Evolutionary conservation across 1,139 yeast species (phyloP), one percentile per base, ranked within the genome.

Genomic region (Arxiozyma heterogenica): DNA sequence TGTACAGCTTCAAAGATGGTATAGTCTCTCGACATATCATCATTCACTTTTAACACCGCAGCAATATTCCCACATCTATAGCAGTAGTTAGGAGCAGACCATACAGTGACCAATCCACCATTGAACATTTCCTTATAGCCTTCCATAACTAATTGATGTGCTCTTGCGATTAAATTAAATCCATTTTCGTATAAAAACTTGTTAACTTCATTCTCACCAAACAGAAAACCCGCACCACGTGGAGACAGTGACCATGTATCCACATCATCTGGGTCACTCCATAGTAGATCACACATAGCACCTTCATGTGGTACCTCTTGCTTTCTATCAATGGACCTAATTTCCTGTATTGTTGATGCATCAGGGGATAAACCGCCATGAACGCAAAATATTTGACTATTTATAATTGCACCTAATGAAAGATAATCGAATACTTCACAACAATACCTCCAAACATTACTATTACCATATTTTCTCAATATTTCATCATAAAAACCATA

Each of bases 251-350:
- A 96, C 98, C 98, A 94, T 54, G 94, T 91, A 57, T 89, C 89
- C 60, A 95, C 83, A 21, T 89, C 96, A 68, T 93, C 98, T 1
- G 98, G 98, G 67, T 93, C 98, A 9, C 95, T 86, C 98, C 98
- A 93, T 56, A 93, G 76, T 67, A 93, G 75, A 70, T 93, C 98
- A 73, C 98, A 93, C 96, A 93, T 93, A 53, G 97, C 96, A 44
- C 98, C 98, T 71, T 93, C 98, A 69, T 93, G 98, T 41, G 98
- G 98, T 52, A 93, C 98, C 73, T 93, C 98, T 73, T 93, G 98
- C 59, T 82, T 82, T 65, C 97, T 77, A 71, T 89, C 93, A 58
- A 90, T 81, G 59, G 84, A 83, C 61, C 95, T 77, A 55, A 93
- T 95, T 71, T 89, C 95, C 70, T 89, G 96, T 58, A 93, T 81